Evolutionary conservation across 2,329 filamentous ascomycete species (phyloP), one percentile per base, ranked within the genome.

Genomic region (Epicoccum nigrum): DNA sequence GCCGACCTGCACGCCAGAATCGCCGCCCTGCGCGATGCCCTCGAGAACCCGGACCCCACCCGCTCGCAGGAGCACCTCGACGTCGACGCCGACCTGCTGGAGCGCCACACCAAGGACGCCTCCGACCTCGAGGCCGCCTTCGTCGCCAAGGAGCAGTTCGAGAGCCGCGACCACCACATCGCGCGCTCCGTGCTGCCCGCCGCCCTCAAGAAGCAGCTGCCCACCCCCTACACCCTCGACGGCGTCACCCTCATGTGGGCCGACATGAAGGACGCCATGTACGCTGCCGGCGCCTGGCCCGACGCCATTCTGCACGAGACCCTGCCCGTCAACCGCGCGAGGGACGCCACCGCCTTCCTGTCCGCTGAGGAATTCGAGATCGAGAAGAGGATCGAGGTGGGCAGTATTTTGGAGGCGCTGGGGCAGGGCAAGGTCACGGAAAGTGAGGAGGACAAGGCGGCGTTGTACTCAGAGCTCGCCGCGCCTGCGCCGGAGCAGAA

Each of bases 201-300:
- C 1, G 33, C 44, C 0, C 49, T 63, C n/a, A 63, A 55, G 20
- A 63, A 58, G 19, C 15, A 51, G 2, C 54, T 50, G 11, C 59
- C 61, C 21, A 55, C 42, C 12, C 62, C 63, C 11, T 71, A 67
- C 42, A 58, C 60, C 9, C 57, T 68, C 5, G 48, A 66, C 4
- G 63, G 58, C 23, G 58, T 74, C 2, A 52, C 45, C 12, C 59
- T 74, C 19, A 52, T 59, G 19, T 75, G 73, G 73, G 63, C 64
- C 5, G 65, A 75, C 35, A 44, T 71, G 11, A 48, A 59, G 17
- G 71, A 75, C 44, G 67, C 65, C 11, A 50, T 69, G 16, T 69
- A 67, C 51, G 64, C 65, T 0, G 44, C 49, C 1, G 56, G 50
- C 1, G 32, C 56, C 6, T 67, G 65, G 65, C 62, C 64, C 13